These are phyloP conservation scores for Trichoderma asperellum DNA, from an alignment of 2,329 filamentous ascomycete genomes.

Conservation along the genomic window DNA sequence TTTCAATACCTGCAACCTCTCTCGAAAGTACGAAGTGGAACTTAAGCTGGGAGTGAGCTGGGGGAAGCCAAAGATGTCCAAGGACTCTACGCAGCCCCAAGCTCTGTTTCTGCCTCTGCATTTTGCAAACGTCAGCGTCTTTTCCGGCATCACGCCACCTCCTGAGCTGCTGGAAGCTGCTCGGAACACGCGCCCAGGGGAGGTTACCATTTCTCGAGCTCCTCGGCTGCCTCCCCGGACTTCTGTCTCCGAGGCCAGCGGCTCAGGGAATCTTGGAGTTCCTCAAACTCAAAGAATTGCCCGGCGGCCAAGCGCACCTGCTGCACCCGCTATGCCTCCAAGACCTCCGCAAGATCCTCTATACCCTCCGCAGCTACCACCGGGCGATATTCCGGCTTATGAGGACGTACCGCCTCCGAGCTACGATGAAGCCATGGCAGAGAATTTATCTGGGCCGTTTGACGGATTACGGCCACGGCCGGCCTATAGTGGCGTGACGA, in stretches of 20 bases:
- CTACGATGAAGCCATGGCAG: conserved; percentile 91
- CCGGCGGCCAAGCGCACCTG: conserved; percentile 34
- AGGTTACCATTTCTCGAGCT: conserved; percentile 40
- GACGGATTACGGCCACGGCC: conserved; percentile 64
- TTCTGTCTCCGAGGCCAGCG: conserved; percentile 35
- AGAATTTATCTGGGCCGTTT: conserved; percentile 70
- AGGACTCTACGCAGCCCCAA: conserved; percentile 56
- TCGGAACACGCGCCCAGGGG: conserved; percentile 45
- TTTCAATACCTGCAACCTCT: conserved; percentile 88
- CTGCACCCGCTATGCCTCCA: conserved; percentile 34
- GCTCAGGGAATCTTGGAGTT: conserved; percentile 27
- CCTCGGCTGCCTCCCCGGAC: conserved; percentile 44
- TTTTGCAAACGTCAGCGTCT: conserved; percentile 75
- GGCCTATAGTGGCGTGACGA: conserved; percentile 67
- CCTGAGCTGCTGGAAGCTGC: conserved; percentile 70
- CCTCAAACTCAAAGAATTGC: conserved; percentile 30
- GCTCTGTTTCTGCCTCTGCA: conserved; percentile 77
- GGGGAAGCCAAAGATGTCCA: conserved; percentile 56
- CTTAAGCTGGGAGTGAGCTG: conserved; percentile 78
- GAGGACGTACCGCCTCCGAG: conserved; percentile 93
- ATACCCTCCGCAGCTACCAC: conserved; percentile 60
- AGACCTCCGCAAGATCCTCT: conserved; percentile 52
- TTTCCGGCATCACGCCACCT: conserved; percentile 84
- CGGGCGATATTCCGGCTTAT: conserved; percentile 51
- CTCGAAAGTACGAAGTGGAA: conserved; percentile 81